phyloP scores from a whole-genome alignment of 78 protist genomes.

The Mastigamoeba balamuthi region DNA sequence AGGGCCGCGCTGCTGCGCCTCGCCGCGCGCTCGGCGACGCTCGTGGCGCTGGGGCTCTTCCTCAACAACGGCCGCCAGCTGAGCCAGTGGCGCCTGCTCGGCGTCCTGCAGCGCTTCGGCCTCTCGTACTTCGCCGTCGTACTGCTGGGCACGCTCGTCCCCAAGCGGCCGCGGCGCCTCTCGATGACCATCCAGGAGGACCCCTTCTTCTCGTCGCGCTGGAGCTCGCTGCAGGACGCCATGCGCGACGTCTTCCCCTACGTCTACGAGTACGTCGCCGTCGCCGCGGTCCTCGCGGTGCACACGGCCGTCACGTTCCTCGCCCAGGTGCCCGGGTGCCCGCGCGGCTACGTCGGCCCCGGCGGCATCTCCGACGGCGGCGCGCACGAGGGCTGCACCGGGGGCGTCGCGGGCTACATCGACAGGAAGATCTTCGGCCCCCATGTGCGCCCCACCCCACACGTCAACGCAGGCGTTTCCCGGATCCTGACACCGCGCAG shows the following conservation, averaged over 20 bases:
- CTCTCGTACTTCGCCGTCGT: conserved; percentile 38
- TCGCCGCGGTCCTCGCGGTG: conserved; percentile 2
- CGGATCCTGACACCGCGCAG: no score
- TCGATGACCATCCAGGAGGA: neutral
- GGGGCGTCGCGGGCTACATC: conserved; percentile 50
- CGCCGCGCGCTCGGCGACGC: conserved; percentile 10
- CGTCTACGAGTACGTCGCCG: conserved; percentile 24
- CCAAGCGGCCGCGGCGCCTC: conserved; percentile 2
- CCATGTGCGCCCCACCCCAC: no score
- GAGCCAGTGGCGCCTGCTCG: conserved; percentile 42
- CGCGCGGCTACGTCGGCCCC: conserved; percentile 55
- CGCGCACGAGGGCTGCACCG: conserved; percentile 31
- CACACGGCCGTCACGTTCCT: conserved; percentile 23
- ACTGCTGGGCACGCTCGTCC: conserved; percentile 18
- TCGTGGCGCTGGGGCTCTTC: conserved; percentile 44
- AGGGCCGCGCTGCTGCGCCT: neutral
- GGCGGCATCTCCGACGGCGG: conserved; percentile 37
- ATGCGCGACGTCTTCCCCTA: conserved; percentile 27
- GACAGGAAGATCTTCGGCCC: conserved; percentile 21
- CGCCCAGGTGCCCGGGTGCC: conserved; percentile 45
- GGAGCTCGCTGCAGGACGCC: neutral
- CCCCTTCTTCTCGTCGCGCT: neutral
- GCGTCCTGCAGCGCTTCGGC: conserved; percentile 59
- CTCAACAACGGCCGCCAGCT: conserved; percentile 24
- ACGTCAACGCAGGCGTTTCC: no score